Evolutionary conservation across 2,329 filamentous ascomycete species (phyloP).

Genomic region (Trichoderma sp.): DNA sequence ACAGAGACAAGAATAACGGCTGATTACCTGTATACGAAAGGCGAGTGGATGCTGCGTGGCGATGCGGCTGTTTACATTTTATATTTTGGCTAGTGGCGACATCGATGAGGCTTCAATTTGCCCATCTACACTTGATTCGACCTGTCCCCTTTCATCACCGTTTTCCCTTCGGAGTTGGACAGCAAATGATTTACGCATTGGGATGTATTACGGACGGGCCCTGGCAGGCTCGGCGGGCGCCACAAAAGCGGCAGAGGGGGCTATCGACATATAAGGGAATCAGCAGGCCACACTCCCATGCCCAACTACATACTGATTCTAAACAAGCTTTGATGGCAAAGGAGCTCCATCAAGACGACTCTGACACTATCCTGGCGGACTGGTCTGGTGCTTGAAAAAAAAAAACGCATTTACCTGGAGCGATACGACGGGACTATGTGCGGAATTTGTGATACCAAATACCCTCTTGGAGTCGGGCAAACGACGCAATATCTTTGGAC

Average conservation of each 20-base stretch:
- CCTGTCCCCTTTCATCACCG: not conserved
- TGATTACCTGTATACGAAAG: not conserved
- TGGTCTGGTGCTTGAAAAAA: not conserved
- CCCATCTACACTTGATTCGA: not conserved
- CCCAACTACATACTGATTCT: not conserved
- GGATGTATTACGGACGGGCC: constrained; percentile 4
- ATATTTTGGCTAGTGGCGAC: not conserved
- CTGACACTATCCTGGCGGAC: not conserved
- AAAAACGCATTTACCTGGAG: constrained; percentile 1
- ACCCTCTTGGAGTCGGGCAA: constrained; percentile 13
- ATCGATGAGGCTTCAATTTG: not conserved
- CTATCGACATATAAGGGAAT: not conserved
- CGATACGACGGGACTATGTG: not conserved
- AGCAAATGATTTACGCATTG: constrained; percentile 8
- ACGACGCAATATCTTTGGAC: constrained; percentile 5
- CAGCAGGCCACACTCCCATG: not conserved
- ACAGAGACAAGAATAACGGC: not conserved
- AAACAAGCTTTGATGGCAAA: not conserved
- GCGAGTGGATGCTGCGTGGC: not conserved
- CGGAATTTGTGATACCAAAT: constrained; percentile 11
- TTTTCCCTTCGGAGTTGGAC: not conserved
- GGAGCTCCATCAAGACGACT: not conserved
- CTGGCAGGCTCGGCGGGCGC: not conserved
- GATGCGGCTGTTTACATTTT: not conserved
- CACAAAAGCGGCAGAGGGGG: not conserved